Evolutionary conservation across 129 eudicot genomes (phyloP).

Genomic region (Tanacetum coccineum): DNA sequence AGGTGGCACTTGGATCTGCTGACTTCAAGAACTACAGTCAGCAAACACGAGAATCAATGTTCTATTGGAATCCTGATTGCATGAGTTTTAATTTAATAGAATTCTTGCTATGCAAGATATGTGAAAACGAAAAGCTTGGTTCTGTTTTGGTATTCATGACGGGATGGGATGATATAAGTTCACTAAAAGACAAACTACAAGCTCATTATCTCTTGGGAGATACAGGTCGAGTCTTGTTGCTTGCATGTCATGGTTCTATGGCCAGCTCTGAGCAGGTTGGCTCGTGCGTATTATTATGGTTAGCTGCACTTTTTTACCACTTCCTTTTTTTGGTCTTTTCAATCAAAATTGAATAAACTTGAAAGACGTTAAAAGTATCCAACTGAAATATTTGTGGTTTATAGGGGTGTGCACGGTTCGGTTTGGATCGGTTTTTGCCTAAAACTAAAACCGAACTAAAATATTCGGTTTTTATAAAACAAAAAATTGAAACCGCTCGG

Average conservation of each 20-base stretch:
- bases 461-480: too few species aligned
- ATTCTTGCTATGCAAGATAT: constrained; percentile 60
- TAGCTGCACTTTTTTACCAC: neutral
- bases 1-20: constrained; percentile 75
- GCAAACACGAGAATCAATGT: constrained; percentile 68
- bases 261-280: constrained; percentile 90
- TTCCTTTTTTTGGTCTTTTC: neutral
- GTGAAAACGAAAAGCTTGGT: constrained; percentile 67
- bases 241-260: constrained; percentile 99
- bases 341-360: too few species aligned
- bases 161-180: constrained; percentile 96
- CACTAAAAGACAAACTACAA: constrained; percentile 84
- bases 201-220: constrained; percentile 72
- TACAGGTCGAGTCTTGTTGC: constrained; percentile 61
- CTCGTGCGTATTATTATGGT: constrained; percentile 6
- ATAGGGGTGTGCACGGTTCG: too few species aligned
- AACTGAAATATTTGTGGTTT: too few species aligned
- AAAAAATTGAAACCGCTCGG: too few species aligned
- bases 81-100: constrained; percentile 85
- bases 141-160: constrained; percentile 91
- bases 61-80: constrained; percentile 97
- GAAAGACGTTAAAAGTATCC: too few species aligned
- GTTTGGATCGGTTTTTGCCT: too few species aligned
- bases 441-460: too few species aligned
- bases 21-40: constrained; percentile 55